phyloP scores from a whole-genome alignment of 129 eudicot genomes.

The Ambrosia artemisiifolia region DNA sequence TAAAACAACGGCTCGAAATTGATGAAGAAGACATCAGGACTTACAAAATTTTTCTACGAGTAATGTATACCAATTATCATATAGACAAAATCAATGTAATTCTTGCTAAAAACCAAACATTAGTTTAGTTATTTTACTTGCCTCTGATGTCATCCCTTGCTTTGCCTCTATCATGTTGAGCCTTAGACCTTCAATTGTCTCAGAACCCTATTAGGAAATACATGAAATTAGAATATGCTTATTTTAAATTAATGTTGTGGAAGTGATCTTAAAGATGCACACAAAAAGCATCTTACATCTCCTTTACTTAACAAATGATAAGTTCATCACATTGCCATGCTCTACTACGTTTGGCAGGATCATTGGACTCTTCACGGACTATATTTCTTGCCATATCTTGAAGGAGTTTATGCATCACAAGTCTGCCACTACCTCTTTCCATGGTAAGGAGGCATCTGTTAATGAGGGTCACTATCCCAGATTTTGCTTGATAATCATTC shows the following conservation, averaged over 20 bases:
- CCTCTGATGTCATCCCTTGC: neutral
- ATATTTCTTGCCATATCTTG: constrained; percentile 18
- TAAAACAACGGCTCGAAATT: neutral
- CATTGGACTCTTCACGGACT: neutral
- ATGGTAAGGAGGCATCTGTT: constrained; percentile 8
- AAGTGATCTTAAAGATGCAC: neutral
- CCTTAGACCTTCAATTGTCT: constrained; percentile 30
- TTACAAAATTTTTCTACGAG: no score
- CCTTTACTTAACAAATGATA: constrained; percentile 6
- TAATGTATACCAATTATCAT: no score
- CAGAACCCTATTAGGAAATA: constrained; percentile 21
- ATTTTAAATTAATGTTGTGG: neutral
- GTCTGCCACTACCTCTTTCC: neutral
- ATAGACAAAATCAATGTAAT: no score
- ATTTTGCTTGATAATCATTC: neutral
- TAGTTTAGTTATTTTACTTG: neutral
- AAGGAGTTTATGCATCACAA: constrained; percentile 9
- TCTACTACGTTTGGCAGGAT: constrained; percentile 2
- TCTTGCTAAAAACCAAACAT: no score
- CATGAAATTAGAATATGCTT: neutral
- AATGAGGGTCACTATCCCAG: constrained; percentile 7
- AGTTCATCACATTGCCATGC: neutral
- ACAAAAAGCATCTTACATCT: constrained; percentile 23
- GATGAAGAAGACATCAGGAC: no score
- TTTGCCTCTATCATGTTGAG: constrained; percentile 1